A percentile compares a stretch with the other conserved stretches of the same genome.
phyloP scores from a whole-genome alignment of 2,329 filamentous ascomycete species.

The Xylariaceae sp. region DNA sequence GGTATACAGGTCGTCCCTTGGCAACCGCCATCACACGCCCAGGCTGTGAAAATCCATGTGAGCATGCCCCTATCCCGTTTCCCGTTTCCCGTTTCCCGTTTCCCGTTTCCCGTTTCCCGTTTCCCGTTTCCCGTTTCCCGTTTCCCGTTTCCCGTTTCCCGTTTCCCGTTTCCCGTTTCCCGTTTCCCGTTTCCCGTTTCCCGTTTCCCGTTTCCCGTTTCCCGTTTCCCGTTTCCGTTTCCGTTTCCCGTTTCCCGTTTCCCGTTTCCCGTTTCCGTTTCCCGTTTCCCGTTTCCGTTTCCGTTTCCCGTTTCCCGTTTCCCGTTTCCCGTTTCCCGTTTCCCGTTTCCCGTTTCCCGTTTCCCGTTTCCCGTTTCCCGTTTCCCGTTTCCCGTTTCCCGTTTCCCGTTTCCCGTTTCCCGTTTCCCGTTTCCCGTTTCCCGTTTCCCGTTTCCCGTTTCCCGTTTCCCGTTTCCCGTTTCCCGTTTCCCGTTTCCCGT shows the following conservation, averaged over 20 bases:
- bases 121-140: background rate
- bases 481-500: background rate
- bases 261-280: background rate
- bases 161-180: background rate
- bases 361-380: too few species aligned
- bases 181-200: background rate
- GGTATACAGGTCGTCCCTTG: conserved; percentile 40
- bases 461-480: too few species aligned
- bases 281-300: background rate
- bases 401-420: too few species aligned
- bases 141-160: background rate
- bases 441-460: too few species aligned
- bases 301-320: background rate
- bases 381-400: too few species aligned
- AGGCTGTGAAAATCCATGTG: conserved; percentile 36
- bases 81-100: background rate
- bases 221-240: background rate
- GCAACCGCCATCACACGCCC: conserved; percentile 47
- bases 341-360: too few species aligned
- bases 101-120: background rate
- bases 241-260: too few species aligned
- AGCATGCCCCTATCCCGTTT: conserved; percentile 8
- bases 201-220: background rate
- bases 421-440: too few species aligned
- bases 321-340: too few species aligned